These are phyloP conservation scores for Lipomyces chichibuensis DNA, from an alignment of 805 yeast species.

Conservation along the genomic window DNA sequence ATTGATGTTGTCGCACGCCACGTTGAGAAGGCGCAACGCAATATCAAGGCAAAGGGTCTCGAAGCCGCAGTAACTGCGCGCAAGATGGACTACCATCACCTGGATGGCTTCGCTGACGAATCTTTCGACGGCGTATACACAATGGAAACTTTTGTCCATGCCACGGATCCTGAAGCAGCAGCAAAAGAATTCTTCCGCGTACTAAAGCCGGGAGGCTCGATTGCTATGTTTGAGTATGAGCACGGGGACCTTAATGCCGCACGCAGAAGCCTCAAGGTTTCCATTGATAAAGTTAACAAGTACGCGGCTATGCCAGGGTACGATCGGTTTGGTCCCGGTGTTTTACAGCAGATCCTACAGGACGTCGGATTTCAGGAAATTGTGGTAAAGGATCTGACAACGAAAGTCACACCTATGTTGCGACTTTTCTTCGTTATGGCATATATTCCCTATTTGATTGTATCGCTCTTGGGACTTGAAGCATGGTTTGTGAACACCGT, in stretches of 20 bases:
- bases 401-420: conserved; percentile 1
- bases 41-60: background rate
- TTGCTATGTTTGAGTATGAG: background rate
- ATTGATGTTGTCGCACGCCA: conserved; percentile 1
- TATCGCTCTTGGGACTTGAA: background rate
- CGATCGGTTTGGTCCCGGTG: background rate
- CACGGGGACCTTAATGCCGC: background rate
- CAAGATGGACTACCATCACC: conserved; percentile 6
- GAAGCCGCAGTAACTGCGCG: background rate
- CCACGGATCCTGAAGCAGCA: conserved; percentile 3
- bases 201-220: conserved; percentile 3
- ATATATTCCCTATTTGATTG: background rate
- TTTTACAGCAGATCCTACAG: background rate
- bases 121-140: conserved; percentile 4
- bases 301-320: conserved; percentile 5
- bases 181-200: conserved; percentile 3
- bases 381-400: background rate
- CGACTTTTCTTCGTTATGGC: background rate
- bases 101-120: conserved; percentile 3
- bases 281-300: background rate
- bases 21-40: conserved; percentile 3
- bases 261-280: background rate
- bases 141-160: conserved; percentile 3
- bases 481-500: conserved; percentile 2
- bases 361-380: background rate